A percentile compares a stretch with the other conserved stretches of the same genome.
These are phyloP conservation scores for Vanilla planifolia DNA, from an alignment of 106 monocot genomes.

Conservation along the genomic window DNA sequence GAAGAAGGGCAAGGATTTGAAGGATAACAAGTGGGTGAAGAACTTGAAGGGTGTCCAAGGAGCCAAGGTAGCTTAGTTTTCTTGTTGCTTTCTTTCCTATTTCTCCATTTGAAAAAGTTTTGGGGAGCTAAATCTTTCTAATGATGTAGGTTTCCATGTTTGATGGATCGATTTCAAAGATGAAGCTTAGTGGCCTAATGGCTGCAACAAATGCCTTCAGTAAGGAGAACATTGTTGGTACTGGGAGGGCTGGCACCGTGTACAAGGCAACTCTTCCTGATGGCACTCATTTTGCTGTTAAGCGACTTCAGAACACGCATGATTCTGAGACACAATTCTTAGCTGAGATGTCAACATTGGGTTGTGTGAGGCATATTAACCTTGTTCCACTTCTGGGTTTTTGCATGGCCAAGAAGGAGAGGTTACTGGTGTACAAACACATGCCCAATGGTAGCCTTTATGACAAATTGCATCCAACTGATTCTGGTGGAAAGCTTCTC, in stretches of 20 bases:
- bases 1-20: slow-evolving; percentile 38
- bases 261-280: slow-evolving; percentile 72
- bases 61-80: slow-evolving; percentile 36
- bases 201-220: slow-evolving; percentile 69
- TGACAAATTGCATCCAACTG: slow-evolving; percentile 38
- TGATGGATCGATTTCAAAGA: slow-evolving; percentile 74
- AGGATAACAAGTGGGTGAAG: slow-evolving; percentile 64
- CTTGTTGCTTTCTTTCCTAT: neutral
- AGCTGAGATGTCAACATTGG: slow-evolving; percentile 81
- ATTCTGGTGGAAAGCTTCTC: slow-evolving; percentile 13
- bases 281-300: slow-evolving; percentile 58
- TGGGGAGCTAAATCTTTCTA: neutral
- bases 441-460: slow-evolving; percentile 63
- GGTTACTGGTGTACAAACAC: slow-evolving; percentile 66
- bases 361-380: slow-evolving; percentile 50
- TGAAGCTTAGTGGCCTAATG: slow-evolving; percentile 78
- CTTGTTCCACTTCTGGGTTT: slow-evolving; percentile 70
- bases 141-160: slow-evolving; percentile 70
- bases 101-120: neutral
- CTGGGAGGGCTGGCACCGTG: slow-evolving; percentile 61
- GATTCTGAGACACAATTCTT: slow-evolving; percentile 53
- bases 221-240: slow-evolving; percentile 59
- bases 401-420: slow-evolving; percentile 71
- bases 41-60: slow-evolving; percentile 45
- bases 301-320: slow-evolving; percentile 68